phyloP scores from a whole-genome alignment of 1,284 basidiomycete species.

The Phylloporus gajari region DNA sequence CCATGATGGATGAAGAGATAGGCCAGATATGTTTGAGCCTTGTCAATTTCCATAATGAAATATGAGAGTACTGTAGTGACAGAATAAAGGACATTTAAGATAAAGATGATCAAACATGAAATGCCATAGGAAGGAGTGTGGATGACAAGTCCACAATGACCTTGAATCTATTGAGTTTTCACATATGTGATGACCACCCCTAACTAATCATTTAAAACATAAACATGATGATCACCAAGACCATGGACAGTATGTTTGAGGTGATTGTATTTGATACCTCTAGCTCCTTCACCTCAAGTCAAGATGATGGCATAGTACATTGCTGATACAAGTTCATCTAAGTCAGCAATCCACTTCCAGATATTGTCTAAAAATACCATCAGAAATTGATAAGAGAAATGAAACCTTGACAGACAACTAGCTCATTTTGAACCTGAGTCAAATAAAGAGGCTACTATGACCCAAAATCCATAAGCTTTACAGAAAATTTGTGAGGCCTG shows the following conservation, averaged over 20 bases:
- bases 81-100: conserved; percentile 6
- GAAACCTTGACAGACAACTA: too few relatives aligned
- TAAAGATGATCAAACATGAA: conserved; percentile 9
- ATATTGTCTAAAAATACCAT: conserved; percentile 9
- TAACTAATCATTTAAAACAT: conserved; percentile 11
- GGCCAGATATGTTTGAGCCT: too few relatives aligned
- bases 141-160: conserved; percentile 11
- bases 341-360: not conserved
- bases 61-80: not conserved
- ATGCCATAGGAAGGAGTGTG: conserved; percentile 1
- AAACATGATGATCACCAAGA: conserved; percentile 1
- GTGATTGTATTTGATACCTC: conserved; percentile 17
- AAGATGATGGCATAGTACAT: conserved; percentile 14
- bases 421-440: too few relatives aligned
- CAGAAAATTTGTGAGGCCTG: too few relatives aligned
- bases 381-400: too few relatives aligned
- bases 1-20: too few relatives aligned
- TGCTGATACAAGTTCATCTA: conserved; percentile 9
- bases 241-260: conserved; percentile 15
- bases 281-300: conserved; percentile 13
- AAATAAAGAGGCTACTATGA: too few relatives aligned
- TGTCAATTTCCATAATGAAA: conserved; percentile 22
- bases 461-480: too few relatives aligned
- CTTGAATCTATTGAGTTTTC: conserved; percentile 13
- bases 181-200: not conserved